Evolutionary conservation across 2,329 filamentous ascomycete genomes (phyloP), one percentile per base, ranked within the genome.

Genomic region (Trichoderma atrobrunneum): DNA sequence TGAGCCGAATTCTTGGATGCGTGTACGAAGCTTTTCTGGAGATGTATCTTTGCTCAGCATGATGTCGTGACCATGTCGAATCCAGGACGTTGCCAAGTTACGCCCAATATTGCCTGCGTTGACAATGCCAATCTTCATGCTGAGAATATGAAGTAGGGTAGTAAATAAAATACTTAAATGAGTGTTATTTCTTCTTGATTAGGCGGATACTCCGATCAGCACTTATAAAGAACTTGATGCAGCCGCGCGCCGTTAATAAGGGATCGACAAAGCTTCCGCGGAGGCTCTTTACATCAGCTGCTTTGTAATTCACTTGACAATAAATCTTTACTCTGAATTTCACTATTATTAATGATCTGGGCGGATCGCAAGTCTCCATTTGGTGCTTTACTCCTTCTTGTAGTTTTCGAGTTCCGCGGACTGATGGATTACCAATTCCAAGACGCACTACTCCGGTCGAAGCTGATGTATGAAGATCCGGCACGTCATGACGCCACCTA

Each of bases 161-260:
- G 0, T 5, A 43, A 43, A 2, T 43, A 5, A n/a, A n/a, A n/a
- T 7, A 10, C 3, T n/a, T 0, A n/a, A 43, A 10, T n/a, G 5
- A 5, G 10, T 43, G 39, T 5, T 43, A 10, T 10, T 36, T 2
- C 16, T 43, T 43, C 7, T 43, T n/a, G 3, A 5, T 43, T n/a
- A 43, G 3, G 39, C 7, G 10, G 3, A 43, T 43, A 18, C 16
- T n/a, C 7, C 7, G 39, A 43, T 10, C 0, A 5, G 16, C 39
- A n/a, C 7, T 43, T n/a, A 10, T 43, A n/a, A 5, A n/a, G 39
- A n/a, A 43, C 39, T 43, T 43, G 3, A 1, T 43, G 39, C 39
- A 43, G 39, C 39, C 39, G 39, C 39, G 39, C 39, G 7, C 39
- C 5, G 39, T n/a, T 43, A 1, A n/a, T 43, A n/a, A 4, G 7